These are phyloP conservation scores for Spongispora temasekensis DNA, from an alignment of 1,284 basidiomycete species.

Conservation along the genomic window DNA sequence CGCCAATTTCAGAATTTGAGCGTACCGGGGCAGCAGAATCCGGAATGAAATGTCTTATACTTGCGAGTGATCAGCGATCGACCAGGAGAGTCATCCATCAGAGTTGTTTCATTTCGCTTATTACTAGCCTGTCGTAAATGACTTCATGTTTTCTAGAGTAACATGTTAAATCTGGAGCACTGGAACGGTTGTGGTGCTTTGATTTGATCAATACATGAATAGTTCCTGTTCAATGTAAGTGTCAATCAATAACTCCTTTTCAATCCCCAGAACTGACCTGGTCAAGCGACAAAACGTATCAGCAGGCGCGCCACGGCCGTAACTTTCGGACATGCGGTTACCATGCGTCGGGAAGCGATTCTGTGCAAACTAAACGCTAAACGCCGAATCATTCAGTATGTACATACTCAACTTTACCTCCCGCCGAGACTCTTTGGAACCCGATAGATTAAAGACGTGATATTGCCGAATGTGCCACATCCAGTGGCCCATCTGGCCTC, in stretches of 20 bases:
- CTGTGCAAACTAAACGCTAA: conserved; percentile 10
- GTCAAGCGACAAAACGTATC: conserved; percentile 18
- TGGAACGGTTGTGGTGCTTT: too few species aligned
- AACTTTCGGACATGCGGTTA: conserved; percentile 31
- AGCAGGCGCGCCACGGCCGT: conserved; percentile 17
- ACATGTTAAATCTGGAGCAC: too few species aligned
- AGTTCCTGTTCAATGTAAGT: too few species aligned
- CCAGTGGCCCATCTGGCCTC: conserved; percentile 19
- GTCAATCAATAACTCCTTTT: too few species aligned
- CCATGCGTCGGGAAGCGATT: conserved; percentile 29
- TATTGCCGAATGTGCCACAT: conserved; percentile 15
- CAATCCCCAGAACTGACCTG: too few species aligned
- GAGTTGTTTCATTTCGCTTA: conserved; percentile 34
- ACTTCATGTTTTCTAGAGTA: conserved; percentile 10
- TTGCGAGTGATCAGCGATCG: conserved; percentile 27
- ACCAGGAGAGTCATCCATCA: conserved; percentile 20
- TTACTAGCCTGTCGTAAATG: conserved; percentile 23
- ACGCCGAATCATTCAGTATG: conserved; percentile 26
- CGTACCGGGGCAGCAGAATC: conserved; percentile 3
- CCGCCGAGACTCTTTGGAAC: too few species aligned
- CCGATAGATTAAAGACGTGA: conserved; percentile 37
- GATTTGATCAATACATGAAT: too few species aligned
- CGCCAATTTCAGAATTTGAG: conserved; percentile 8
- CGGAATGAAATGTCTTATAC: not conserved
- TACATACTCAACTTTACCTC: conserved; percentile 35